These are phyloP conservation scores for Xylariaceae sp. DNA, from an alignment of 2,329 filamentous ascomycete genomes.

Conservation along the genomic window DNA sequence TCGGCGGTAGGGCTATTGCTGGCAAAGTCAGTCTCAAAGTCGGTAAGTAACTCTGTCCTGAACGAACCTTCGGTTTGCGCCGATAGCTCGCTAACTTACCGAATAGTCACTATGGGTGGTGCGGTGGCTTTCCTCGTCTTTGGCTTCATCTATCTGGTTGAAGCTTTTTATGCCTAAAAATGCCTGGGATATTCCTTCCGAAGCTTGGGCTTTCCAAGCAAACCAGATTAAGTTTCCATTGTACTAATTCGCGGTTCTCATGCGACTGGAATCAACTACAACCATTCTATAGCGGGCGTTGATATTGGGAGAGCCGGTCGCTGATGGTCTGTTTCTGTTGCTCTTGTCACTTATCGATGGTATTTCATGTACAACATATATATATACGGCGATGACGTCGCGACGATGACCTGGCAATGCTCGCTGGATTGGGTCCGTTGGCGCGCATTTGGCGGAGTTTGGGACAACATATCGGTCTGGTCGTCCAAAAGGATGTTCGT, in stretches of 20 bases:
- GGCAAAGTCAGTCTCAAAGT: slow-evolving; percentile 94
- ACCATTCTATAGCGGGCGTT: slow-evolving; percentile 21
- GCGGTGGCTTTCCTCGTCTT: slow-evolving; percentile 90
- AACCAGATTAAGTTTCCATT: slow-evolving; percentile 4
- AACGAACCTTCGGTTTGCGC: neutral
- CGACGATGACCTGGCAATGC: slow-evolving; percentile 4
- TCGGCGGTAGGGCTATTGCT: slow-evolving; percentile 91
- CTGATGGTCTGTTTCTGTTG: neutral
- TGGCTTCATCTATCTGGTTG: slow-evolving; percentile 87
- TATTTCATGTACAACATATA: slow-evolving; percentile 26
- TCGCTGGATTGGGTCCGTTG: slow-evolving; percentile 4
- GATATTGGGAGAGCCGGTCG: neutral
- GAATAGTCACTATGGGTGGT: slow-evolving; percentile 87
- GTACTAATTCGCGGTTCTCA: slow-evolving; percentile 25
- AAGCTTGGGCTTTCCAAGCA: neutral
- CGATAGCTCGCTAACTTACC: slow-evolving; percentile 22
- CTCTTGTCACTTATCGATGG: neutral
- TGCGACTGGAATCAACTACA: neutral
- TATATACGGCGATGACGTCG: slow-evolving; percentile 5
- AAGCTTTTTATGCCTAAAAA: slow-evolving; percentile 68
- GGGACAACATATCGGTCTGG: slow-evolving; percentile 10
- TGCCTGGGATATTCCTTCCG: neutral
- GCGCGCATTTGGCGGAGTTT: slow-evolving; percentile 11
- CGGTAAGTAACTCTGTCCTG: slow-evolving; percentile 67
- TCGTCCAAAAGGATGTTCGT: neutral